Base-by-base conservation (phyloP, 2,329 filamentous ascomycete species). In the Parastagonospora nodorum region DNA sequence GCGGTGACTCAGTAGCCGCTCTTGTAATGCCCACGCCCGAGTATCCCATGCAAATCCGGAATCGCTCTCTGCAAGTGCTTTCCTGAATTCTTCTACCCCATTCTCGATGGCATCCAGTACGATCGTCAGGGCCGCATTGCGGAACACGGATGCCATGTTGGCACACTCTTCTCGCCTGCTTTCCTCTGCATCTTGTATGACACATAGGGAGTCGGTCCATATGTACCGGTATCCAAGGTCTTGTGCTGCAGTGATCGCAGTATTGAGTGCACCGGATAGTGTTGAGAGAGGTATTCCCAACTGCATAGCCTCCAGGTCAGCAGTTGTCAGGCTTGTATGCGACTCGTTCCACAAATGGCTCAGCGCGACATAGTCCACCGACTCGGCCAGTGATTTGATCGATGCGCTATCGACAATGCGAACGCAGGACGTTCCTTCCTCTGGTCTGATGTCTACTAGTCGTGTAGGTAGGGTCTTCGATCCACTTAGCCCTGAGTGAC, bases 11-110 rank as follows among this genome's bases (percentile, higher is more conserved):
- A 74, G 71, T 0, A 74, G 62, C 8, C 69, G 66, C 42, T 73
- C 71, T 56, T 74, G 71, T 2, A 73, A 61, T 8, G 55, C 58
- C 71, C 72, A 74, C 12, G 67, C 64, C 14, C 71, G 59, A 48
- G 69, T 74, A 60, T 72, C 64, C 69, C 67, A 70, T 11, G 57
- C 63, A 29, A 71, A 69, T 40, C 61, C 67, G 10, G 63, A 58
- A 1, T 53, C 30, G n/a, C 15, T 7, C 4, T 32, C 6, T 9
- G 29, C 29, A 15, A 42, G 40, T 31, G 29, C 27, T 24, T 33
- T 29, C 4, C 28, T 39, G 35, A 46, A 46, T 1, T 6, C 27
- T 14, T 30, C 31, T 8, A 42, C 39, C 27, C 29, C 32, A 14
- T 43, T 28, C 31, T 29, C 19, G 4, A 46, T 33, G 9, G 42